Evolutionary conservation across 306 rosid genomes (phyloP), one percentile per base, ranked within the genome.

Genomic region (Lotus japonicus): DNA sequence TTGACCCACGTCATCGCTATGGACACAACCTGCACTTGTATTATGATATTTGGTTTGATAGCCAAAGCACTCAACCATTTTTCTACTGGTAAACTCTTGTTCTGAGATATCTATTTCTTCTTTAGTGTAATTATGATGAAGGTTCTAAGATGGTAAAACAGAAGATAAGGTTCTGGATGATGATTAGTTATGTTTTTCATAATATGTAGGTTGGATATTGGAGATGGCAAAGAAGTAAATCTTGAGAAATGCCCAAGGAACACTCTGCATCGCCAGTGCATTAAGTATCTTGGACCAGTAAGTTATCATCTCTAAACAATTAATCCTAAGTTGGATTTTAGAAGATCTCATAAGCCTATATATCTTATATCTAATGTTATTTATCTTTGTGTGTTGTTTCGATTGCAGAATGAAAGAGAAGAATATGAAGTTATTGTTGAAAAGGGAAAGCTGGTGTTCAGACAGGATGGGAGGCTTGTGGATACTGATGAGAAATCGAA

Each of bases 1-100:
- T 92, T 71, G 98, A 92, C 61, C 95, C 98, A 64, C 95, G 98
- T 15, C 98, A 92, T 76, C 90, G 98, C 9, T 92, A 92, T 59
- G 98, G 98, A 58, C 98, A 92, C 86, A 89, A 92, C 70, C 71
- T 92, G 39, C 98, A 92, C 81, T 63, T 89, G 0, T 92, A 92
- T 55, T 92, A 89, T 75, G 95, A 92, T 28, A 66, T 85, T 9
- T 89, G 96, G 98, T 92, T 84, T 68, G 79, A 54, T 53, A 89
- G 95, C 36, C 90, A 89, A 71, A 92, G 98, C 79, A 71, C 71
- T 5, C 96, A 92, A 66, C 98, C 98, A 10, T 92, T 92, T 79
- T 92, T 92, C 78, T 89, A 85, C 74, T 92, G 98, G 98, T 91
- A 80, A 79, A 64, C 41, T 68, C 44, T 15, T 49, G 19, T 15